These are phyloP conservation scores for Glycine tomentella DNA, from an alignment of 306 rosid species.

Conservation along the genomic window DNA sequence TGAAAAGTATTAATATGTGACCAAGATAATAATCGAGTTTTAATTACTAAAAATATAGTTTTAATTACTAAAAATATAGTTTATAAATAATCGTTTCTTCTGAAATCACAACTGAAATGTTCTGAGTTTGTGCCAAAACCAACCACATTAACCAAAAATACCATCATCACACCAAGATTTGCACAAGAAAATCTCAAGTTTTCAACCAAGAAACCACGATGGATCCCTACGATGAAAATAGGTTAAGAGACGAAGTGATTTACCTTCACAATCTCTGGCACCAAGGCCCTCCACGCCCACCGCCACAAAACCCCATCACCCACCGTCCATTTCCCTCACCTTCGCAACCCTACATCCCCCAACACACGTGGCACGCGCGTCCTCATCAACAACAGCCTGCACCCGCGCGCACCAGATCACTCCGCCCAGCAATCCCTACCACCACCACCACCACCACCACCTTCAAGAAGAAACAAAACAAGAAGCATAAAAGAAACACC, in stretches of 20 bases:
- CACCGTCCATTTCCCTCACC: constrained; percentile 5
- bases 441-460: not conserved
- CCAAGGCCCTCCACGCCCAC: constrained; percentile 57
- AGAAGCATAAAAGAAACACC: too few relatives aligned
- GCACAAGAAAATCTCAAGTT: too few relatives aligned
- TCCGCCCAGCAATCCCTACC: constrained; percentile 5
- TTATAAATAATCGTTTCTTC: too few relatives aligned
- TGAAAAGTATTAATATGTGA: too few relatives aligned
- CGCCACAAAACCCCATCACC: constrained; percentile 22
- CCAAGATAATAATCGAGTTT: too few relatives aligned
- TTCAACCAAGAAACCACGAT: too few relatives aligned
- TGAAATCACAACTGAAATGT: too few relatives aligned
- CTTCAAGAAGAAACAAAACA: constrained; percentile 14
- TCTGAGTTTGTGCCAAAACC: too few relatives aligned
- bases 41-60: too few relatives aligned
- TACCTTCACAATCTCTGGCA: constrained; percentile 77
- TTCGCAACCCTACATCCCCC: not conserved
- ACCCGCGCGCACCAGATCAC: constrained; percentile 35
- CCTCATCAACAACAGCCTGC: not conserved
- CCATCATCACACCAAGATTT: too few relatives aligned
- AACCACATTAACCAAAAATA: too few relatives aligned
- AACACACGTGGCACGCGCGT: not conserved
- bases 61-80: too few relatives aligned
- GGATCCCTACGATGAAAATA: constrained; percentile 37
- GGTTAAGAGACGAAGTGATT: constrained; percentile 60